Conservation (phyloP, 202 grass and related monocot species). For the Eragrostis tef region DNA sequence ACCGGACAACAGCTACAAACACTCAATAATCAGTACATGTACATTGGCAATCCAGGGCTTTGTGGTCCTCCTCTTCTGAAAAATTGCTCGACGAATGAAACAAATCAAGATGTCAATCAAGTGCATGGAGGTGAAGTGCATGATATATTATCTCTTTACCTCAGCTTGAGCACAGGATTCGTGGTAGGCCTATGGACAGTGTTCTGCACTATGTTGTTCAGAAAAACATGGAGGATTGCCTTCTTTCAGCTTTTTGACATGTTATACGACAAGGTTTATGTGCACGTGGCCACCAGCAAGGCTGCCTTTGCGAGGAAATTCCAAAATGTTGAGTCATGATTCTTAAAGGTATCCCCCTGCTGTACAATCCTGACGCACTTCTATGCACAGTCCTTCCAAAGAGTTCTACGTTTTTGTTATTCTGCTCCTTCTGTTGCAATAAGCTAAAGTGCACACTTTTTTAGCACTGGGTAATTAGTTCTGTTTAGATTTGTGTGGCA, state of each 20-base stretch:
- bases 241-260: background rate
- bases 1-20: conserved; percentile 51
- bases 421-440: no score
- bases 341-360: no score
- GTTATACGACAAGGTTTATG: background rate
- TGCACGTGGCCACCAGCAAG: background rate
- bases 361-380: no score
- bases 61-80: conserved; percentile 56
- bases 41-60: conserved; percentile 45
- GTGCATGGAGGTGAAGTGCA: background rate
- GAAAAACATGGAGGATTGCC: background rate
- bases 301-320: background rate
- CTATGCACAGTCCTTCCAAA: no score
- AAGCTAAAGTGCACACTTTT: no score
- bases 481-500: no score
- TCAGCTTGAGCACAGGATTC: background rate
- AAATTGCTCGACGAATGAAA: conserved; percentile 26
- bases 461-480: no score
- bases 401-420: no score
- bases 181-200: background rate
- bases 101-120: background rate
- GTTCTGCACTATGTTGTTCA: conserved; percentile 9
- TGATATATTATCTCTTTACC: background rate
- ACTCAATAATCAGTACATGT: conserved; percentile 46
- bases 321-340: background rate